Percentiles rank a stretch among this genome's conserved stretches.
Evolutionary conservation across 306 rosid species (phyloP).

Genomic region (Ochetophila trinervis): DNA sequence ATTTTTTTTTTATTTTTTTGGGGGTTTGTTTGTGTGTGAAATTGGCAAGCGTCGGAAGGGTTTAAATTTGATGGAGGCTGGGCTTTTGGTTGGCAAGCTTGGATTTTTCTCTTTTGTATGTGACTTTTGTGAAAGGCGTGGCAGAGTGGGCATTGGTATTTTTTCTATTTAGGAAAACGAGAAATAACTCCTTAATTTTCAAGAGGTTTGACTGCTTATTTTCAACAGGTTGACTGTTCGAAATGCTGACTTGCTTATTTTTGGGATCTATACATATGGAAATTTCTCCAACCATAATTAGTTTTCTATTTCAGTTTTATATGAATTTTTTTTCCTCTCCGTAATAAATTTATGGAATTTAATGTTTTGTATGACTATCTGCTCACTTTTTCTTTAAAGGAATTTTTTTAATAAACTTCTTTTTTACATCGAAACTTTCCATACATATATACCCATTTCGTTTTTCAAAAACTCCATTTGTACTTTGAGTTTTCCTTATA

Average conservation of each 20-base stretch:
- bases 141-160: neutral
- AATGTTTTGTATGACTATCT: too few relatives aligned
- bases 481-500: too few relatives aligned
- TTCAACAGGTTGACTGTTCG: slow-evolving; percentile 29
- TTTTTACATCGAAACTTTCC: too few relatives aligned
- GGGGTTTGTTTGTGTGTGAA: neutral
- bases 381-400: too few relatives aligned
- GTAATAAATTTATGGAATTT: too few relatives aligned
- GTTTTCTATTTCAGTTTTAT: neutral
- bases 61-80: neutral
- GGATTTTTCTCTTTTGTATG: neutral
- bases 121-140: slow-evolving; percentile 1
- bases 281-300: neutral
- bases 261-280: neutral
- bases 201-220: neutral
- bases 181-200: neutral
- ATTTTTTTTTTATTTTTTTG: neutral
- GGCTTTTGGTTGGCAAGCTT: neutral
- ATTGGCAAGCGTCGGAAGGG: neutral
- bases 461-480: too few relatives aligned
- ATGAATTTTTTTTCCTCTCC: neutral
- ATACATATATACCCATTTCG: too few relatives aligned
- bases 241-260: slow-evolving; percentile 22
- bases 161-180: slow-evolving; percentile 3
- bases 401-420: too few relatives aligned